Evolutionary conservation across 2,329 filamentous ascomycete species (phyloP), one percentile per base, ranked within the genome.

Genomic region (Ciborinia camelliae): DNA sequence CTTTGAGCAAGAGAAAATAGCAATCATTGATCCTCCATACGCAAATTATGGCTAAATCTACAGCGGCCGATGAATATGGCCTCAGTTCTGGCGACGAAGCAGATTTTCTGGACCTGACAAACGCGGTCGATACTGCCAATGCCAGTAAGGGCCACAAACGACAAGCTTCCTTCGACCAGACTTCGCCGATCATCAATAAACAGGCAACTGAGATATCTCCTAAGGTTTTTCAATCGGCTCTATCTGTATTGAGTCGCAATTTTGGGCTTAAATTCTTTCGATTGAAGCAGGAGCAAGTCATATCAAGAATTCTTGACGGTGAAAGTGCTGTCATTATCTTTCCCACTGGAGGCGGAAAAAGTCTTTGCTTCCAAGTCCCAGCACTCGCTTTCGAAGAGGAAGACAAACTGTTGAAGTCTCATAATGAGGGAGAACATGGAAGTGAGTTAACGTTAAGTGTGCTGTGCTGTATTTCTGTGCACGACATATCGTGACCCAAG

Each of bases 261-360:
- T 82, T 82, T 68, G 77, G 76, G 0, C 72, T 81, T 14, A 52
- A 74, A 7, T 69, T 68, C 0, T 83, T 82, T 66, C 75, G 78
- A 51, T 71, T 81, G 20, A 78, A 81, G 69, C 81, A 82, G 64
- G 78, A 80, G 63, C 72, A 75, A 14, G 81, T 76, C 0, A 80
- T 82, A 64, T 72, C 75, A 4, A 73, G 77, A 32, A 68, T 82
- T 4, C 72, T 82, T 2, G 71, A 73, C 61, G 81, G 81, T 12
- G 75, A 73, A 2, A 81, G 77, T 69, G 77, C 79, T 4, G 74
- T 75, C 3, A 77, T 81, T 0, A 74, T 81, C 0, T 81, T 78
- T 57, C 78, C 78, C 8, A 79, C 78, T 15, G 77, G 77, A 14
- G 77, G 77, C 20, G 77, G 78, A 26, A 80, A 80, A 68, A 77